Evolutionary conservation across 805 yeast species (phyloP), one percentile per base, ranked within the genome.

Genomic region (Ogataea methanolica): DNA sequence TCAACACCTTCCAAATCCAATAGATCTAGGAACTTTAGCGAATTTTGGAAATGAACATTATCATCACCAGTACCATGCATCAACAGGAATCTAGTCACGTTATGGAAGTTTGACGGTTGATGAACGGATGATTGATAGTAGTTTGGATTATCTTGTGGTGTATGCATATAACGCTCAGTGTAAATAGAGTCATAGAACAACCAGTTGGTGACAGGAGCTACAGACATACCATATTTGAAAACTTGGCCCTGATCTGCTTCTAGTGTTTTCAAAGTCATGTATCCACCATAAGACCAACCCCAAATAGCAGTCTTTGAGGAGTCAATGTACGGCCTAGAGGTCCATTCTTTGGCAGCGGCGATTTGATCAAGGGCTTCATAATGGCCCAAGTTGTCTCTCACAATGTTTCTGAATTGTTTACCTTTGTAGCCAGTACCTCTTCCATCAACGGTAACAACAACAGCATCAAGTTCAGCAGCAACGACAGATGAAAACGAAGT

Each of bases 201-300:
- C 97, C 97, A 94, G 63, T 90, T 86, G 0, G 98, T 94, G 2
- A 94, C 99, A 1, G 99, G 99, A 0, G 99, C 99, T 22, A 94
- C 98, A 0, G 98, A 84, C 76, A 90, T 82, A 9, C 98, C 98
- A 64, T 82, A 94, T 48, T 79, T 79, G 74, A 94, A 91, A 15
- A 82, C 79, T 35, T 79, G 69, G 16, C 89, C 88, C 2, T 73
- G 74, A 66, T 94, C 98, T 21, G 74, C 73, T 66, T 94, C 98
- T 41, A 94, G 70, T 0, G 96, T 85, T 67, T 91, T 94, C 57
- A 94, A 75, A 0, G 99, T 90, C 75, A 89, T 77, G 62, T 80
- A 94, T 0, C 98, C 99, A 42, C 99, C 99, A 63, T 92, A 94
- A 21, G 96, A 87, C 99, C 99, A 94, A 8, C 99, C 99, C 92